A percentile compares a stretch with the other conserved stretches of the same genome.
phyloP scores from a whole-genome alignment of 225 moss, liverwort and hornwort genomes.

The Takakia lepidozioides region DNA sequence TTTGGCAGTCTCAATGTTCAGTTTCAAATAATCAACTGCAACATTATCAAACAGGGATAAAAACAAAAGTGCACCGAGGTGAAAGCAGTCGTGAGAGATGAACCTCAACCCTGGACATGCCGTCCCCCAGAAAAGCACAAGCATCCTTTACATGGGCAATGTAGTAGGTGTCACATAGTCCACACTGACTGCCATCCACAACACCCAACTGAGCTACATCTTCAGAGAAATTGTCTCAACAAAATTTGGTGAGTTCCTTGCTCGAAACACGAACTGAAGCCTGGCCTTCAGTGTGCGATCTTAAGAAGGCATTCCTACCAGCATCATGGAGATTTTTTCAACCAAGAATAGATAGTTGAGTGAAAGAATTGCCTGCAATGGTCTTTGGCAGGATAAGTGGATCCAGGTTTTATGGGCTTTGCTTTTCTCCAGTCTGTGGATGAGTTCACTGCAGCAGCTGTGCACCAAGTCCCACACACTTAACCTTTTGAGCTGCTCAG shows the following conservation, averaged over 20 bases:
- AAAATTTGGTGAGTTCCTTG: neutral
- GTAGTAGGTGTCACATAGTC: slow-evolving; percentile 95
- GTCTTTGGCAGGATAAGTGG: slow-evolving; percentile 82
- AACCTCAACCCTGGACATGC: slow-evolving; percentile 98
- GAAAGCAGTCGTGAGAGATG: slow-evolving; percentile 10
- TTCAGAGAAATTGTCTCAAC: neutral
- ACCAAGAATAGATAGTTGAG: neutral
- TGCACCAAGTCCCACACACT: neutral
- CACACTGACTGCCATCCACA: slow-evolving; percentile 80
- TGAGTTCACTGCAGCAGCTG: slow-evolving; percentile 46
- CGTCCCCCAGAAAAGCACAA: slow-evolving; percentile 86
- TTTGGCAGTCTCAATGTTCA: no score
- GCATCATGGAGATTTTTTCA: neutral
- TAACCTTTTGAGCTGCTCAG: no score
- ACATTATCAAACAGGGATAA: no score
- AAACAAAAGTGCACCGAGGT: no score
- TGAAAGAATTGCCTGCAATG: slow-evolving; percentile 57
- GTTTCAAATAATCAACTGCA: no score
- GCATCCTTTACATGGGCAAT: slow-evolving; percentile 86
- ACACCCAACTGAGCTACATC: slow-evolving; percentile 5
- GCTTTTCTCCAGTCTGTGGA: slow-evolving; percentile 63
- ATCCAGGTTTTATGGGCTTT: slow-evolving; percentile 82
- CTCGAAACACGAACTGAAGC: neutral
- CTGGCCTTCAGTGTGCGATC: neutral
- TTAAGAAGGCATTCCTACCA: neutral